Base-by-base conservation (phyloP, 768 basidiomycete genomes). In the Pulveroboletus sp. region DNA sequence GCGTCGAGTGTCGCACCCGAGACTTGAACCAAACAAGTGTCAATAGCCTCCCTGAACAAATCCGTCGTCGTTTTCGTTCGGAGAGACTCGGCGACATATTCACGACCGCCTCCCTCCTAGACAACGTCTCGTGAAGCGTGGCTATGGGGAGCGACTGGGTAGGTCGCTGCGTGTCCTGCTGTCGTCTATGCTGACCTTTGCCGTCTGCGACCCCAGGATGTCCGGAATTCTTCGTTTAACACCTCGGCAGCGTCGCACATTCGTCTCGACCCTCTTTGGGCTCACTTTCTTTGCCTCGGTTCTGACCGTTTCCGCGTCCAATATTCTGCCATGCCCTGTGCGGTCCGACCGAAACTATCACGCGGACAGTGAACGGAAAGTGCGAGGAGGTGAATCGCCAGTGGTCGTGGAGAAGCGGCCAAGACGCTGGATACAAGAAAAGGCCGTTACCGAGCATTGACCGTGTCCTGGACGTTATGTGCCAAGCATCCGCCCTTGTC, bases 371-470 rank as follows among this genome's bases (percentile, higher is more conserved):
- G 74, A 73, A 26, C 59, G 58, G 48, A 57, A 57, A 52, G 49
- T 61, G 38, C 63, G 59, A 46, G 58, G 67, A 52, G 44, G 46
- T 52, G 55, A 46, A 41, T 47, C 54, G 21, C 52, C 61, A 31
- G 72, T 74, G 31, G 76, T 83, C 26, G 76, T 75, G 18, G 78
- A 83, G 57, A 88, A 81, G 69, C 72, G 77, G 45, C 83, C 85
- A 11, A 76, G 80, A 59, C 76, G 86, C 56, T 92, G 89, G 89
- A 90, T 92, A 63, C 85, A 89, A 69, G 89, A 92, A 68, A 85
- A 70, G 55, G 39, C 35, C 40, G 47, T 59, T 32, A 31, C 57
- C 15, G 59, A 59, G 37, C 52, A 37, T 49, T 62, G 41, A 57
- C 21, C 14, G 39, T 37, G 12, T 49, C 48, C 39, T 9, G 39